Evolutionary conservation across 192 early-diverging fungal genomes (phyloP), one percentile per base, ranked within the genome.

Genomic region (Coemansia sp.): DNA sequence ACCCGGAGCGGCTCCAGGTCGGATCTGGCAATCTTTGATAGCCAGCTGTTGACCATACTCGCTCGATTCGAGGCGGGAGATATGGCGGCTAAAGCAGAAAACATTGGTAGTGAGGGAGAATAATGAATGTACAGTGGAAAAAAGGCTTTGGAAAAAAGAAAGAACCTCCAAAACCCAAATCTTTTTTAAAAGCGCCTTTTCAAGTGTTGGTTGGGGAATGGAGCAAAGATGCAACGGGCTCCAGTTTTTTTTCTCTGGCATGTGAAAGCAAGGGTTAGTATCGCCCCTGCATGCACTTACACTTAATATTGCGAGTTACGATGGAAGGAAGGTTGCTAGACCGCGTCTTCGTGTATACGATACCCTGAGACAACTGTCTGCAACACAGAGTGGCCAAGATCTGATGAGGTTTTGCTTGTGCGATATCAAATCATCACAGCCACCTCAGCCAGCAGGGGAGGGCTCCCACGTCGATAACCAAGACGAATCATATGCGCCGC

Each of bases 11-110:
- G 59, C 21, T 60, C 59, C n/a, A 24, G 36, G 59, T 60, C 59
- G 34, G 56, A 58, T 35, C 56, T 26, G 9, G 59, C 33, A 7
- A 60, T 42, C 23, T 60, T 60, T 35, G 59, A 40, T 14, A 60
- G 9, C 59, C 59, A 60, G 38, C 38, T 34, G 10, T 60, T 60
- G 33, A 60, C 59, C 21, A 24, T 35, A 3, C 31, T 60, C 13
- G 31, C 2, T 14, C 59, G 33, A 21, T 60, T 60, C 37, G 37
- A 37, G 16, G 40, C 21, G 21, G 59, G 33, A 23, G 59, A 60
- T 38, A 38, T 37, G 10, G 48, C 48, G 48, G 48, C 48, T 26
- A 51, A 10, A 8, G 48, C 48, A 26, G 48, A 51, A 14, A 51
- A 51, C 48, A 51, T 60, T 37, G 21, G 20, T 60, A 37, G 6